A percentile compares a stretch with the other conserved stretches of the same genome.
Conservation (phyloP, 1,284 basidiomycete species). For the Ustilago esculenta region DNA sequence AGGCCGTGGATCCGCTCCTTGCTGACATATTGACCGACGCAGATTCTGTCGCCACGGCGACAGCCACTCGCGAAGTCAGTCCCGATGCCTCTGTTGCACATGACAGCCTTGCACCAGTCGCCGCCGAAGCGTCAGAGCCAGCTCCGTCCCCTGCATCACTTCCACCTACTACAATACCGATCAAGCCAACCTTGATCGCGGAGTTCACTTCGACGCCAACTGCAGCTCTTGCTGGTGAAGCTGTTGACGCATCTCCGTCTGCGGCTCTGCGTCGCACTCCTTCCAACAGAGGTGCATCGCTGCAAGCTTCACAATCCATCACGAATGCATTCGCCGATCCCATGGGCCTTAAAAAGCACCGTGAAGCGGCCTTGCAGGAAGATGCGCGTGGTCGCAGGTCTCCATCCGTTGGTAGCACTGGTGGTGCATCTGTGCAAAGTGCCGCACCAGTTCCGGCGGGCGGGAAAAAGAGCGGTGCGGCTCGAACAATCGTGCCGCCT, state of each 20-base stretch:
- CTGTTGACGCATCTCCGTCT: slow-evolving; percentile 9
- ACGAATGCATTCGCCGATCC: slow-evolving; percentile 33
- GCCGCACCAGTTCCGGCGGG: slow-evolving; percentile 6
- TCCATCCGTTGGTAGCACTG: slow-evolving; percentile 29
- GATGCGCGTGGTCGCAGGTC: slow-evolving; percentile 27
- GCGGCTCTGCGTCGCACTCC: slow-evolving; percentile 26
- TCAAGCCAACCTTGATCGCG: background rate
- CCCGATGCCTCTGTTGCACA: slow-evolving; percentile 12
- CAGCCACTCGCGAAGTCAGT: slow-evolving; percentile 33
- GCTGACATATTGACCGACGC: slow-evolving; percentile 36
- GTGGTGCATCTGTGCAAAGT: slow-evolving; percentile 2
- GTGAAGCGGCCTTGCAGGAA: slow-evolving; percentile 24
- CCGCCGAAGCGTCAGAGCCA: background rate
- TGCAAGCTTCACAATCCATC: slow-evolving; percentile 45
- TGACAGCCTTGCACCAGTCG: background rate
- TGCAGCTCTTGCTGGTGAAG: background rate
- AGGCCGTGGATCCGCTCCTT: slow-evolving; percentile 19
- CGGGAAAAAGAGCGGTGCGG: slow-evolving; percentile 21
- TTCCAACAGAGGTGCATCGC: slow-evolving; percentile 30
- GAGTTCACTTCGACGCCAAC: background rate
- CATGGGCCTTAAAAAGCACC: slow-evolving; percentile 37
- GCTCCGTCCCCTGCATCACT: background rate
- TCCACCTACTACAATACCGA: background rate
- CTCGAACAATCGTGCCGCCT: slow-evolving; percentile 37
- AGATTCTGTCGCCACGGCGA: slow-evolving; percentile 39